Evolutionary conservation across 1,284 basidiomycete genomes (phyloP).

Genomic region (Gomphus bonarii): DNA sequence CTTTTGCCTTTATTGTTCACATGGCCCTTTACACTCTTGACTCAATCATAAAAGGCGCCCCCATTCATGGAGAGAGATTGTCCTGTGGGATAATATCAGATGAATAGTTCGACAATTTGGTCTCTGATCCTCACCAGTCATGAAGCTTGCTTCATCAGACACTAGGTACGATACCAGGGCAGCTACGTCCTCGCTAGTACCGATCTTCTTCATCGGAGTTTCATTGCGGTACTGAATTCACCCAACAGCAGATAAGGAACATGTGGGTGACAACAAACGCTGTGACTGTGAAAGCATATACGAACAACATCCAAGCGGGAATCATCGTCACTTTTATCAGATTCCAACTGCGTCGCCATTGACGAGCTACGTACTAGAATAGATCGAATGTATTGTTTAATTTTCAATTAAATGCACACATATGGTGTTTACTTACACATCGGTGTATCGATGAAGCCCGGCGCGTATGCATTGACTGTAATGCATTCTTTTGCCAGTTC

Average conservation of each 20-base stretch:
- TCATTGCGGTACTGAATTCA: neutral
- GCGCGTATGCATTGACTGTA: constrained; percentile 22
- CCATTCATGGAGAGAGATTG: no score
- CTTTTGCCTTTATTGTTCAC: no score
- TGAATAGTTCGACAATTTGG: no score
- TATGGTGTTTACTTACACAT: constrained; percentile 13
- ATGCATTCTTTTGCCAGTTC: constrained; percentile 16
- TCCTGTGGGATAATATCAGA: no score
- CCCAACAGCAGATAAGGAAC: neutral
- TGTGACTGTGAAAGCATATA: neutral
- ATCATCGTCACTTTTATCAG: neutral
- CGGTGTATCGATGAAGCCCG: constrained; percentile 17
- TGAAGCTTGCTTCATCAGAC: constrained; percentile 12
- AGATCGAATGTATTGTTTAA: no score
- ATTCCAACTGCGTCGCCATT: no score
- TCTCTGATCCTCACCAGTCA: no score
- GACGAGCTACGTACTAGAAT: no score
- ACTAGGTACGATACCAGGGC: constrained; percentile 15
- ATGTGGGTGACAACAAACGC: neutral
- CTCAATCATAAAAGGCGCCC: no score
- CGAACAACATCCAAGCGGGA: constrained; percentile 4
- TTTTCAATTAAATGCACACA: neutral
- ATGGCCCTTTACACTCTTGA: no score
- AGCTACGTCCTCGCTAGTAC: constrained; percentile 15
- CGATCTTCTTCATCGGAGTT: constrained; percentile 10